Evolutionary conservation across 2,329 filamentous ascomycete species (phyloP), one percentile per base, ranked within the genome.

Genomic region (Raffaelea ambrosiae): DNA sequence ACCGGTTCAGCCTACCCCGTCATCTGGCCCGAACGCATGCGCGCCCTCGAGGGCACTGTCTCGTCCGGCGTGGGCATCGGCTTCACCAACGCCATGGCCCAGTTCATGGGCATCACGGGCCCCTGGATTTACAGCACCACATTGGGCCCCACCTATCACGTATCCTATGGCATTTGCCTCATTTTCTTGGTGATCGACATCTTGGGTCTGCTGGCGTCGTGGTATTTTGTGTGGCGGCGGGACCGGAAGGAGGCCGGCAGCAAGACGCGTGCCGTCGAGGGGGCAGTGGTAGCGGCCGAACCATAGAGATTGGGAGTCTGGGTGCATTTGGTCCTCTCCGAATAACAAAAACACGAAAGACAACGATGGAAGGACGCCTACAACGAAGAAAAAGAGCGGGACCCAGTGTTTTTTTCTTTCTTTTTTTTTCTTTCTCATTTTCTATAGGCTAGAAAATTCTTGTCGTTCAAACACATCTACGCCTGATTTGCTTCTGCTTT

Each of bases 1-100:
- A 62, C 66, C 1, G 64, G 65, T 3, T 68, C 64, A 5, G 65
- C 65, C 5, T 69, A 67, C 48, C 66, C 66, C 0, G 63, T 69
- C 38, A 69, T 69, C 52, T 70, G 66, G 66, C 66, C 66, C 8
- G 67, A 69, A 51, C 62, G 66, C 1, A 69, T 69, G 46, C 61
- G 66, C 20, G 66, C 59, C 0, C 57, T 67, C 10, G 59, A 69
- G 22, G 65, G 66, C 14, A 68, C 67, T 1, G 60, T 66, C 3
- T 63, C 65, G 1, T 60, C 66, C 1, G 66, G 66, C 2, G 53
- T 69, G 8, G 66, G 65, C 0, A 69, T 69, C 43, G 67, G 67
- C 1, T 58, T 63, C 20, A 70, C 66, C 1, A 70, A 69, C 51
- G 66, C 66, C 3, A 65, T 65, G 61, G 66, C 66, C 3, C 66